These are phyloP conservation scores for Mortierella sp. DNA, from an alignment of 371 early-diverging fungal genomes.

Conservation along the genomic window DNA sequence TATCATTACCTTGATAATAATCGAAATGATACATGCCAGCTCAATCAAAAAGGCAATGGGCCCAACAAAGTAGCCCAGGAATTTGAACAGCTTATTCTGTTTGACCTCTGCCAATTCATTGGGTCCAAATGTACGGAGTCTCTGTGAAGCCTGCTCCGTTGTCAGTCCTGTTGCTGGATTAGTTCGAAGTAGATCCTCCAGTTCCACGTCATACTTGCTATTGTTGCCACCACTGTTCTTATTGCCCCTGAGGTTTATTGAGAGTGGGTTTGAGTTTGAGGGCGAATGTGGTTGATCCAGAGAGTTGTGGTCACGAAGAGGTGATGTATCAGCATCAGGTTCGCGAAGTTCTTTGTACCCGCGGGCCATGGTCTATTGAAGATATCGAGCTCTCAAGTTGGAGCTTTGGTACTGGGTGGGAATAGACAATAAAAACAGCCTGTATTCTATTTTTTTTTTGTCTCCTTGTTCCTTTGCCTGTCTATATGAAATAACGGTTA, in stretches of 20 bases:
- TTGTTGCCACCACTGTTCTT: not conserved
- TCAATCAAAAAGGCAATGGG: conserved; percentile 82
- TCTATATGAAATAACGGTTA: no score
- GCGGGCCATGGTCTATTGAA: conserved; percentile 26
- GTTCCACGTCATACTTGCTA: conserved; percentile 54
- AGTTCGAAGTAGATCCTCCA: conserved; percentile 63
- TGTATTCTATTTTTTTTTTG: not conserved
- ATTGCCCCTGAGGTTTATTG: not conserved
- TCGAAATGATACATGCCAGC: conserved; percentile 67
- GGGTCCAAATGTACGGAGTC: conserved; percentile 60
- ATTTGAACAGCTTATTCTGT: conserved; percentile 76
- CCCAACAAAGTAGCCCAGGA: conserved; percentile 82
- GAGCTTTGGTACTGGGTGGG: not conserved
- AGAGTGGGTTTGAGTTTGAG: not conserved
- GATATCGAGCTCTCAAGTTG: not conserved
- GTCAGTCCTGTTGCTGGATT: conserved; percentile 62
- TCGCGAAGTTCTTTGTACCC: conserved; percentile 50
- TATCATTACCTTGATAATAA: conserved; percentile 59
- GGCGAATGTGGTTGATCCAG: conserved; percentile 12
- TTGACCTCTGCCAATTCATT: conserved; percentile 75
- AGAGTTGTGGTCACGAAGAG: conserved; percentile 22
- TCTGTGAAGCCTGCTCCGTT: conserved; percentile 59
- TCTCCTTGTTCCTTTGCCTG: not conserved
- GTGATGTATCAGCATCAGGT: conserved; percentile 21
- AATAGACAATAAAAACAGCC: no score